Evolutionary conservation across 139 green algal species (phyloP).

Genomic region (Auxenochlorella protothecoides): DNA sequence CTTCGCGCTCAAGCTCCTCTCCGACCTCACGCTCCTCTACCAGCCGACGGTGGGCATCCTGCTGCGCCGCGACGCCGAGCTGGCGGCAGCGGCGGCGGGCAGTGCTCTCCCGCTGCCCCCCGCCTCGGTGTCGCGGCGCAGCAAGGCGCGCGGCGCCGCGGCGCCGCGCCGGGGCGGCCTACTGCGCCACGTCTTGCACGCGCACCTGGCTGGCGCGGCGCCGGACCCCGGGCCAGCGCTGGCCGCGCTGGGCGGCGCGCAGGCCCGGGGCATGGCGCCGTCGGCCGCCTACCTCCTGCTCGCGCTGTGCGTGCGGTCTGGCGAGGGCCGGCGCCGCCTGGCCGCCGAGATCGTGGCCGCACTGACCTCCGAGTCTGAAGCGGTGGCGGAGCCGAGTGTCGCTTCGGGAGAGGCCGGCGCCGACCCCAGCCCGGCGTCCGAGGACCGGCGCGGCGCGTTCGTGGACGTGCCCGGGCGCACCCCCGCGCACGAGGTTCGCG

Average conservation of each 20-base stretch:
- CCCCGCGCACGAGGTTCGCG: too few species aligned
- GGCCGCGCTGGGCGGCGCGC: slow-evolving; percentile 9
- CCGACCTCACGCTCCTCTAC: slow-evolving; percentile 74
- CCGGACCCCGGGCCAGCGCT: neutral
- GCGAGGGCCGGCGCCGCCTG: slow-evolving; percentile 67
- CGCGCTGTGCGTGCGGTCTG: slow-evolving; percentile 55
- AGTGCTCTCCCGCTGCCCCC: too few species aligned
- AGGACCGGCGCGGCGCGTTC: slow-evolving; percentile 17
- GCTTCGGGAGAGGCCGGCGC: neutral
- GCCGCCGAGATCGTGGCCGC: slow-evolving; percentile 55
- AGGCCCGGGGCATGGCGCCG: slow-evolving; percentile 12
- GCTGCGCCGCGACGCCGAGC: slow-evolving; percentile 65
- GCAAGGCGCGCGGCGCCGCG: neutral
- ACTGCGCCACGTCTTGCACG: slow-evolving; percentile 45
- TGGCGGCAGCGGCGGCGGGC: slow-evolving; percentile 15
- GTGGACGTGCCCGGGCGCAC: slow-evolving; percentile 18
- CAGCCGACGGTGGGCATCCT: slow-evolving; percentile 56
- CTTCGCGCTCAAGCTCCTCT: slow-evolving; percentile 66
- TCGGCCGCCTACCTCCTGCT: slow-evolving; percentile 43
- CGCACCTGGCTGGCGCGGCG: slow-evolving; percentile 38
- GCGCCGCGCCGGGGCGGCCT: slow-evolving; percentile 1
- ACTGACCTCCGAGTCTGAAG: slow-evolving; percentile 18
- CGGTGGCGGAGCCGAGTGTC: too few species aligned
- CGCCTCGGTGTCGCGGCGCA: neutral
- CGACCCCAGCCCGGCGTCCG: neutral